Evolutionary conservation across 208 protist species (phyloP), one percentile per base, ranked within the genome.

Genomic region (Sergeia podlipaevii): DNA sequence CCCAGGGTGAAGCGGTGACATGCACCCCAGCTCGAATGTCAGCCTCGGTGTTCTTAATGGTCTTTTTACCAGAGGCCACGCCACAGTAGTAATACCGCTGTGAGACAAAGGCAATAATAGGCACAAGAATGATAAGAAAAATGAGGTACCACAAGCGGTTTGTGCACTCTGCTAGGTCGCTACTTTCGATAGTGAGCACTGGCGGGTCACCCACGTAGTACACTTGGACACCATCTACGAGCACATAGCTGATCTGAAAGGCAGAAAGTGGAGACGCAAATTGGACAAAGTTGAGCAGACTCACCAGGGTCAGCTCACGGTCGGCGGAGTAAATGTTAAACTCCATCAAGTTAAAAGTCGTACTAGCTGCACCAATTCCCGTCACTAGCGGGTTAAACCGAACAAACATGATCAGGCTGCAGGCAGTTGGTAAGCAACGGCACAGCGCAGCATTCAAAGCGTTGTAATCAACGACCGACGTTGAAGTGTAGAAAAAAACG

Each of bases 101-200:
- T 7, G 57, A 72, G 23, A 70, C 11, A 41, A 90, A 76, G 4
- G 86, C 38, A 44, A 81, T 51, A n/a, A 89, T 49, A 20, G 82
- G 83, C 30, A 85, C 43, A 13, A 86, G 48, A 23, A 91, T 63
- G 36, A 93, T 70, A n/a, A 91, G 59, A 23, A 93, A 93, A 38
- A 91, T 83, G 23, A 91, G 61, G 36, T 91, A 93, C 83, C 86
- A 93, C 57, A 80, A 82, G n/a, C 77, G 71, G 11, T 50, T 45
- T 33, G 69, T 33, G 38, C 86, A 93, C 42, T 66, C 34, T 17
- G 27, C 41, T 23, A 65, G 54, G n/a, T n/a, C n/a, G 32, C 53
- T 77, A n/a, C 80, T 77, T 17, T 48, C 39, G 1, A 55, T 34
- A 3, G 47, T 63, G 17, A 73, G 20, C 8, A 29, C 8, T n/a